Percentiles rank a stretch among this genome's conserved stretches.
Conservation (phyloP, 495 filamentous ascomycete genomes). For the Cladorrhinum samala region DNA sequence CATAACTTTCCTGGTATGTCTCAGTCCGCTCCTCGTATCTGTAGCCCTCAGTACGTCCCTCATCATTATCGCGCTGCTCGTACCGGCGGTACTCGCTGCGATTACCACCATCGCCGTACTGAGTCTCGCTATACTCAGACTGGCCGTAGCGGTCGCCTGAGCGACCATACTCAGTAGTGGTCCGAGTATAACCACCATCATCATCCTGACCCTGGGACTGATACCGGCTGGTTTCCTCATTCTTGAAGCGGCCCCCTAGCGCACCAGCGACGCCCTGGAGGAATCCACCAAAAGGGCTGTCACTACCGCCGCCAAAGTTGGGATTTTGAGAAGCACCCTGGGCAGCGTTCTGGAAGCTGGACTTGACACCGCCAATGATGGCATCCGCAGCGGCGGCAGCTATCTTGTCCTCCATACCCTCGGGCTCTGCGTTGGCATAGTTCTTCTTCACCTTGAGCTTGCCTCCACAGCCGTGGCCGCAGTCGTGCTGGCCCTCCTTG, state of each 20-base stretch:
- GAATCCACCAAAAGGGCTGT: slow-evolving; percentile 35
- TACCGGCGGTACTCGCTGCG: too few relatives aligned
- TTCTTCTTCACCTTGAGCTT: slow-evolving; percentile 44
- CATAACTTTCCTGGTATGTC: slow-evolving; percentile 2
- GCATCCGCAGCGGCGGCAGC: slow-evolving; percentile 38
- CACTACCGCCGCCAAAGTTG: slow-evolving; percentile 16
- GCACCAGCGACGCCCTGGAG: slow-evolving; percentile 40
- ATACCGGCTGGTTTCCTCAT: slow-evolving; percentile 37
- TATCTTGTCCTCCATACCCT: slow-evolving; percentile 41
- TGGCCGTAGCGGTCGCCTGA: slow-evolving; percentile 43
- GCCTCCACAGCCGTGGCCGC: slow-evolving; percentile 75
- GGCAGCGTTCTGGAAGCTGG: slow-evolving; percentile 33
- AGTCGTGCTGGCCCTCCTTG: slow-evolving; percentile 75
- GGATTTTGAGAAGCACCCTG: slow-evolving; percentile 10
- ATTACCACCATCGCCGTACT: slow-evolving; percentile 37
- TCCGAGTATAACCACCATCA: too few relatives aligned
- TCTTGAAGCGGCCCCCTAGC: slow-evolving; percentile 40
- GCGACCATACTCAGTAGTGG: slow-evolving; percentile 42
- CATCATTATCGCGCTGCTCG: too few relatives aligned
- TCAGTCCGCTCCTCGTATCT: slow-evolving; percentile 36
- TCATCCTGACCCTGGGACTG: slow-evolving; percentile 32
- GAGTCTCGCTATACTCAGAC: slow-evolving; percentile 39
- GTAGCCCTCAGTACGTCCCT: too few relatives aligned
- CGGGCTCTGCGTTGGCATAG: slow-evolving; percentile 23
- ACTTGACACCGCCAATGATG: slow-evolving; percentile 41